phyloP scores from a whole-genome alignment of 495 filamentous ascomycete genomes.

The Sabuloglossum arenarium region DNA sequence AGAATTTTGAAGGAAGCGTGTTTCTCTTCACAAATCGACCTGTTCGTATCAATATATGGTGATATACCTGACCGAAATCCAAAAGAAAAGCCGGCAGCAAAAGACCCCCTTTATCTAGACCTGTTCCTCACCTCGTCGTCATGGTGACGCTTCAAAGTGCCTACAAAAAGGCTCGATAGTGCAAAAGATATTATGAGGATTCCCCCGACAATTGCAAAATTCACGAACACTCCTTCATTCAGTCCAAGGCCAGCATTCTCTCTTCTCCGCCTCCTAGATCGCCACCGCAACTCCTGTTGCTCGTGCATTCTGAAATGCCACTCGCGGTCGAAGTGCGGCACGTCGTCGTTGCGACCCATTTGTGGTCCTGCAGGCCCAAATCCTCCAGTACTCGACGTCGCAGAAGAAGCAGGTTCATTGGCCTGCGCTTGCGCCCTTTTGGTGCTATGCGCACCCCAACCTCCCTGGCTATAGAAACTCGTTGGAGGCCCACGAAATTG shows the following conservation, averaged over 20 bases:
- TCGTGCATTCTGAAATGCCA: slow-evolving; percentile 48
- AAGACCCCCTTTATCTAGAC: background rate
- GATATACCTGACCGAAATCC: no score
- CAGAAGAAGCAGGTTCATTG: slow-evolving; percentile 5
- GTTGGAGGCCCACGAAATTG: slow-evolving; percentile 74
- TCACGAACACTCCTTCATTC: slow-evolving; percentile 10
- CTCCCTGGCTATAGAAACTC: slow-evolving; percentile 63
- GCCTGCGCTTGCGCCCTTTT: slow-evolving; percentile 9
- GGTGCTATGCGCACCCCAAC: slow-evolving; percentile 35
- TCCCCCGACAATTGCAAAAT: slow-evolving; percentile 21
- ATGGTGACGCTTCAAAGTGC: background rate
- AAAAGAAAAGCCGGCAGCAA: background rate
- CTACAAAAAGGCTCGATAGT: slow-evolving; percentile 11
- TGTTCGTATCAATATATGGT: no score
- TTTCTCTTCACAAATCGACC: no score
- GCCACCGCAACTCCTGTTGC: slow-evolving; percentile 34
- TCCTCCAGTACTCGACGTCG: background rate
- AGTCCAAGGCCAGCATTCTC: slow-evolving; percentile 2
- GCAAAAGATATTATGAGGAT: slow-evolving; percentile 20
- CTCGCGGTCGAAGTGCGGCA: slow-evolving; percentile 41
- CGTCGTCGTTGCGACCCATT: slow-evolving; percentile 21
- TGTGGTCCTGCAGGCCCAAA: background rate
- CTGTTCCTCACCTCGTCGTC: background rate
- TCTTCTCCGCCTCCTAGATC: slow-evolving; percentile 19
- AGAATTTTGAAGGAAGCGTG: background rate